Evolutionary conservation across 2,329 filamentous ascomycete species (phyloP).

Genomic region (Ramularia endophylla): DNA sequence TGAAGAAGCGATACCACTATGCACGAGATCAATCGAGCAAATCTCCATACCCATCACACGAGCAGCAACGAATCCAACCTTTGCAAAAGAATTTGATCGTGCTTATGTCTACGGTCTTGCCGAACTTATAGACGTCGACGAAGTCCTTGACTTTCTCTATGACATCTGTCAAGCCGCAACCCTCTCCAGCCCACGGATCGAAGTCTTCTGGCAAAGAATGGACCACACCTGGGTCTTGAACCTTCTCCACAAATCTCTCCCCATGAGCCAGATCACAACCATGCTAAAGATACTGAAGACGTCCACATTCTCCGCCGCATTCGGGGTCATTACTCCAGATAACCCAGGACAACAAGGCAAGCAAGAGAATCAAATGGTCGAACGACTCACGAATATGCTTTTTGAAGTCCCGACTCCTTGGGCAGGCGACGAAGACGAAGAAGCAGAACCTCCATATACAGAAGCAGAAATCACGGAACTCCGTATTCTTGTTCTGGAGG

Average conservation of each 20-base stretch:
- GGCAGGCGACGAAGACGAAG: conserved; percentile 21
- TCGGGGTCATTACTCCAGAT: conserved; percentile 57
- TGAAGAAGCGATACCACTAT: conserved; percentile 46
- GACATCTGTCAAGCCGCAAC: conserved; percentile 53
- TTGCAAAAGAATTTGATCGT: conserved; percentile 16
- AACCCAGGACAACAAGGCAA: conserved; percentile 34
- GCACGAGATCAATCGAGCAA: conserved; percentile 45
- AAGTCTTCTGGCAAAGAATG: conserved; percentile 61
- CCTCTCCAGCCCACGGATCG: conserved; percentile 35
- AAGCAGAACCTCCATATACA: conserved; percentile 38
- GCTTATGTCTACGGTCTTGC: conserved; percentile 39
- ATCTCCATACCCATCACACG: conserved; percentile 47
- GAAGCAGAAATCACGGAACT: conserved; percentile 39
- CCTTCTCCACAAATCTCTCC: conserved; percentile 62
- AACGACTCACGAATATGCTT: conserved; percentile 58
- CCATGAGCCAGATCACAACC: conserved; percentile 54
- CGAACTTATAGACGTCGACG: conserved; percentile 57
- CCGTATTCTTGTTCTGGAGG: conserved; percentile 41
- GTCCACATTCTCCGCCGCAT: conserved; percentile 56
- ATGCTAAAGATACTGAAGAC: conserved; percentile 63
- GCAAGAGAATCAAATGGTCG: conserved; percentile 47
- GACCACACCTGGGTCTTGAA: conserved; percentile 61
- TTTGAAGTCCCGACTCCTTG: conserved; percentile 44
- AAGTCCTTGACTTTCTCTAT: conserved; percentile 62
- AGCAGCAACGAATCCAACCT: conserved; percentile 30